Evolutionary conservation across 306 rosid genomes (phyloP).

Genomic region (Sicyos baderoa): DNA sequence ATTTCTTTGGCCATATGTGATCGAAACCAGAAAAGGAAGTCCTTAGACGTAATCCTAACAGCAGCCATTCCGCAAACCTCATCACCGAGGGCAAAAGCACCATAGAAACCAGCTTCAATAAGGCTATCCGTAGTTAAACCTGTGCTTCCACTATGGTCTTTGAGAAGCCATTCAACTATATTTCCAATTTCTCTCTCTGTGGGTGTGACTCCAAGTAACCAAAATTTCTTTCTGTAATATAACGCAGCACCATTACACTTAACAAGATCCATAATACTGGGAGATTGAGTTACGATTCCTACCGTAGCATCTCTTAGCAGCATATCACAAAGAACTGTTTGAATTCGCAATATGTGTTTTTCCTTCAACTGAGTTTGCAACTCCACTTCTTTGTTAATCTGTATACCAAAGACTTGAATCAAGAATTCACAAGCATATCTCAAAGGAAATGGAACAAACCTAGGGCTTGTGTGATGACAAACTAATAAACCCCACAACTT

Average conservation of each 20-base stretch:
- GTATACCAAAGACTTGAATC: conserved; percentile 41
- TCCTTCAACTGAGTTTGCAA: conserved; percentile 36
- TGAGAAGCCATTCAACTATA: conserved; percentile 35
- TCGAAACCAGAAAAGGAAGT: conserved; percentile 42
- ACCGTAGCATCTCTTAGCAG: conserved; percentile 35
- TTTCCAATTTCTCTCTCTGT: conserved; percentile 28
- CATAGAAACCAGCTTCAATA: conserved; percentile 37
- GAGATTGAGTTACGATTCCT: conserved; percentile 33
- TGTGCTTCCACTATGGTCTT: conserved; percentile 35
- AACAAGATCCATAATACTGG: conserved; percentile 37
- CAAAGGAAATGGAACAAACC: conserved; percentile 39
- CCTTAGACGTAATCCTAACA: conserved; percentile 28
- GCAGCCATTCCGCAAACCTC: conserved; percentile 41
- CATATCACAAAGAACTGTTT: conserved; percentile 44
- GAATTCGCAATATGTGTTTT: conserved; percentile 30
- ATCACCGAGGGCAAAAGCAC: conserved; percentile 35
- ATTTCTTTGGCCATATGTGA: conserved; percentile 39
- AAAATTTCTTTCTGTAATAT: conserved; percentile 29
- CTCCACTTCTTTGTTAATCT: conserved; percentile 37
- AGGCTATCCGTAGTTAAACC: conserved; percentile 42
- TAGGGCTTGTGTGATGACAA: conserved; percentile 41
- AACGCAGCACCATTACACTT: conserved; percentile 42
- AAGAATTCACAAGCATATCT: conserved; percentile 44
- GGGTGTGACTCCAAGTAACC: conserved; percentile 35
- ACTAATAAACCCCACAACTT: conserved; percentile 40